A percentile compares a stretch with the other conserved stretches of the same genome.
These are phyloP conservation scores for Malania oleifera DNA, from an alignment of 164 flowering plant genomes.

Conservation along the genomic window DNA sequence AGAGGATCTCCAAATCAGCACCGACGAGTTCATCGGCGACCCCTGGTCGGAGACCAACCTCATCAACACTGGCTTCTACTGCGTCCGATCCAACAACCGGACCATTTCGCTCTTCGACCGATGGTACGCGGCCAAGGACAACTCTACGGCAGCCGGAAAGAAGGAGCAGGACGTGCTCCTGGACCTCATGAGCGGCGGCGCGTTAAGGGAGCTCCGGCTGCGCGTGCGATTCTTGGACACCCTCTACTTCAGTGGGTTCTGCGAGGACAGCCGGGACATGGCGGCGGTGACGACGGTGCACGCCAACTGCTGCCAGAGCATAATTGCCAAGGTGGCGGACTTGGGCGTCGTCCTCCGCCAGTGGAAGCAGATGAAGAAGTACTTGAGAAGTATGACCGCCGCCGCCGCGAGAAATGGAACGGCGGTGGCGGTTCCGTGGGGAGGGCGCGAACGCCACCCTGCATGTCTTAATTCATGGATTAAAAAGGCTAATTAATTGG, in stretches of 20 bases:
- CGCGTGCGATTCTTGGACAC: slow-evolving; percentile 39
- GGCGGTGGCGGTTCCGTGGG: background rate
- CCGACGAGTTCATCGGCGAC: slow-evolving; percentile 40
- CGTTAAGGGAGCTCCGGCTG: slow-evolving; percentile 22
- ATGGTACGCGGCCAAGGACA: background rate
- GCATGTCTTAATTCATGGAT: slow-evolving; percentile 5
- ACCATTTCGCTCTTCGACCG: slow-evolving; percentile 32
- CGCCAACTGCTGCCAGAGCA: slow-evolving; percentile 66
- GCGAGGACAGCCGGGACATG: slow-evolving; percentile 39
- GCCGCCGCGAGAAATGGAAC: too few species aligned
- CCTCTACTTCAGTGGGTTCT: slow-evolving; percentile 56
- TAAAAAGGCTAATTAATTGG: too few species aligned
- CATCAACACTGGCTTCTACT: slow-evolving; percentile 68
- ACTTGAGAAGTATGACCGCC: background rate
- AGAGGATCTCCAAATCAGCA: slow-evolving; percentile 55
- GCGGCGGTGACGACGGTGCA: slow-evolving; percentile 48
- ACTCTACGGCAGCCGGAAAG: background rate
- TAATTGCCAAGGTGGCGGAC: slow-evolving; percentile 48
- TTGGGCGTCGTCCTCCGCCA: slow-evolving; percentile 33
- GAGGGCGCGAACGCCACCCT: background rate
- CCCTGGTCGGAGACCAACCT: slow-evolving; percentile 21
- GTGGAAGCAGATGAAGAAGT: slow-evolving; percentile 35
- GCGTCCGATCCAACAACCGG: slow-evolving; percentile 46
- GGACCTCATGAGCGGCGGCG: slow-evolving; percentile 23
- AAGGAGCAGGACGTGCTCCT: slow-evolving; percentile 28